Evolutionary conservation across 225 moss, liverwort and hornwort species (phyloP).

Genomic region (Pseudoscleropodium purum): DNA sequence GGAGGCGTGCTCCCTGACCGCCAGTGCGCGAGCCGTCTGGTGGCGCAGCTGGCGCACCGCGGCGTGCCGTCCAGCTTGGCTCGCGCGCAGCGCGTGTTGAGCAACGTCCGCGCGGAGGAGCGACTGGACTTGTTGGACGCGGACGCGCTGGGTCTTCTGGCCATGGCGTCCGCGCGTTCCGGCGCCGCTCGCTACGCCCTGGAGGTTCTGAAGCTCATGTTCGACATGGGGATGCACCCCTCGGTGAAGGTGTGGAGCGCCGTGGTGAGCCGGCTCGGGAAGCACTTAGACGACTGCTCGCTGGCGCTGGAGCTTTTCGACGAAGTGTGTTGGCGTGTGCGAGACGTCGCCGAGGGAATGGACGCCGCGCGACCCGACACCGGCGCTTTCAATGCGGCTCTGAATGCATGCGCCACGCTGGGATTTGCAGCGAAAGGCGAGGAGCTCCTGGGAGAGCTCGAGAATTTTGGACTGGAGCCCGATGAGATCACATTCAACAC

Average conservation of each 20-base stretch:
- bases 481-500: conserved; percentile 85
- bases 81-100: conserved; percentile 65
- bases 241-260: conserved; percentile 97
- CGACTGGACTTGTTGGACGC: conserved; percentile 43
- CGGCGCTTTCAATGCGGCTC: conserved; percentile 77
- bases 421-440: conserved; percentile 50
- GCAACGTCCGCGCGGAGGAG: conserved; percentile 30
- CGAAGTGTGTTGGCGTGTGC: conserved; percentile 32
- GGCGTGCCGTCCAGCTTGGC: conserved; percentile 71
- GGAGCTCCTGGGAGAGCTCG: conserved; percentile 29
- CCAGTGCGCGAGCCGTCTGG: conserved; percentile 72
- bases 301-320: conserved; percentile 78
- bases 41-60: conserved; percentile 82
- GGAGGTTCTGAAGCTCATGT: conserved; percentile 59
- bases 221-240: conserved; percentile 41
- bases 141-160: conserved; percentile 75
- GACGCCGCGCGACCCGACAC: conserved; percentile 49
- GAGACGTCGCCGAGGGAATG: neutral
- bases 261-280: conserved; percentile 69
- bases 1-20: conserved; percentile 46
- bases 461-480: conserved; percentile 20
- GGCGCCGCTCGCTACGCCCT: conserved; percentile 83
- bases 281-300: conserved; percentile 55
- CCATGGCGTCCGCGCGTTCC: conserved; percentile 71
- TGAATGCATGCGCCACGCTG: conserved; percentile 83